Conservation (phyloP, 306 rosid genomes). For the Echinosophora koreensis region DNA sequence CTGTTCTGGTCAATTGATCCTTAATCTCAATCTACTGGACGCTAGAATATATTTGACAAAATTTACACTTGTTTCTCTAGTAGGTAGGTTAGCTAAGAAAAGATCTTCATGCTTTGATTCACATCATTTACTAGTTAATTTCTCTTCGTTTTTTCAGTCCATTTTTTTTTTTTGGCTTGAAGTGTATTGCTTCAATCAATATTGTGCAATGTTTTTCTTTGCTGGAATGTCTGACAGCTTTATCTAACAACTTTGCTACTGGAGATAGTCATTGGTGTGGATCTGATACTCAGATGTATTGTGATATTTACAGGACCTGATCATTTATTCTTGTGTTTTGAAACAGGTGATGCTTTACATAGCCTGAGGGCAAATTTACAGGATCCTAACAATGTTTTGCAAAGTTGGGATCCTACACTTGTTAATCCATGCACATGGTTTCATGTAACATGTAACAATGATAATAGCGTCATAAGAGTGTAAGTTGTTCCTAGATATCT, state of each 20-base stretch:
- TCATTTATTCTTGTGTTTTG: conserved; percentile 42
- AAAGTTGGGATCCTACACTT: conserved; percentile 99
- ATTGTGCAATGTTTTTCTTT: conserved; percentile 20
- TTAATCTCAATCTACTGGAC: not conserved
- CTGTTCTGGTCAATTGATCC: conserved; percentile 3
- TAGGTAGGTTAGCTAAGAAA: not conserved
- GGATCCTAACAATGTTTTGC: conserved; percentile 96
- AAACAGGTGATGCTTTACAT: conserved; percentile 95
- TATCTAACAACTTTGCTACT: conserved; percentile 28
- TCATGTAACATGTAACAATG: conserved; percentile 98
- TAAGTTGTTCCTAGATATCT: conserved; percentile 56
- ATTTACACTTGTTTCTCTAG: not conserved
- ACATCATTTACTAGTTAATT: not conserved
- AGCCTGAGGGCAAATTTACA: conserved; percentile 84
- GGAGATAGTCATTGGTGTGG: conserved; percentile 17
- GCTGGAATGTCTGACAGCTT: conserved; percentile 8
- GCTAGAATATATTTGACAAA: not conserved
- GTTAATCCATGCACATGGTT: conserved; percentile 99
- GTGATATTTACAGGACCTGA: conserved; percentile 38
- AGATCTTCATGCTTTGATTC: conserved; percentile 2
- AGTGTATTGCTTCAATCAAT: conserved; percentile 6
- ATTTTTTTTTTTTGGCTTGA: conserved; percentile 4
- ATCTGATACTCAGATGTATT: conserved; percentile 5
- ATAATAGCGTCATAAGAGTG: conserved; percentile 98
- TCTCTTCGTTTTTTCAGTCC: not conserved